Percentiles rank a stretch among this genome's conserved stretches.
Conservation (phyloP, 768 basidiomycete genomes). For the Mycena chlorophos region DNA sequence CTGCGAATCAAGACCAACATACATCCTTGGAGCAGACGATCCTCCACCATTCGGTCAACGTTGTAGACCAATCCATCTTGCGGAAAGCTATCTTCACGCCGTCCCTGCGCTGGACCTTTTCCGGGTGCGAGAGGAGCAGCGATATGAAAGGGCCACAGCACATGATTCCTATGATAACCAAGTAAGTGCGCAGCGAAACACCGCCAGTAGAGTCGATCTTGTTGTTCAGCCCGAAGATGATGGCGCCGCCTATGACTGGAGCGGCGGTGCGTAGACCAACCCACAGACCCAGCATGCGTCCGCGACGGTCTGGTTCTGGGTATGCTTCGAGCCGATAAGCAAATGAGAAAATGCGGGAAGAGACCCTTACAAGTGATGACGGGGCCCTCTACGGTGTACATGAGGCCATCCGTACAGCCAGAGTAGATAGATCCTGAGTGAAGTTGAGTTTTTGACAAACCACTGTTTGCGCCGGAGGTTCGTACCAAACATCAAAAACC, state of each 20-base stretch:
- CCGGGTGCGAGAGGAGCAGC: constrained; percentile 29
- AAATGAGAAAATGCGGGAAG: background rate
- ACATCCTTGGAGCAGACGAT: constrained; percentile 31
- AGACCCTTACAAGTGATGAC: constrained; percentile 31
- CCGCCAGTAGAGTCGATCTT: constrained; percentile 29
- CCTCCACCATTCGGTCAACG: constrained; percentile 30
- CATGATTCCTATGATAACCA: constrained; percentile 38
- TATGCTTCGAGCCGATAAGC: constrained; percentile 25
- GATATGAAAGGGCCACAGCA: constrained; percentile 36
- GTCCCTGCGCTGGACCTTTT: constrained; percentile 33
- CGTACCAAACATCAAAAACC: constrained; percentile 35
- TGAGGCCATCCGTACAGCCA: constrained; percentile 33
- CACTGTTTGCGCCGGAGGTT: background rate
- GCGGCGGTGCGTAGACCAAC: constrained; percentile 36
- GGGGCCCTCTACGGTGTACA: constrained; percentile 36
- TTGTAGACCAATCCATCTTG: constrained; percentile 29
- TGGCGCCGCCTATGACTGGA: constrained; percentile 36
- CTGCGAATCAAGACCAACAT: background rate
- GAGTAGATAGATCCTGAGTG: constrained; percentile 31
- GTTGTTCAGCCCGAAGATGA: constrained; percentile 35
- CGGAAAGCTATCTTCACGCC: constrained; percentile 33
- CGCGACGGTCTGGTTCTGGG: constrained; percentile 34
- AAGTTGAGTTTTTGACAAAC: background rate
- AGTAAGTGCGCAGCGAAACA: constrained; percentile 35
- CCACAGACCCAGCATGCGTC: constrained; percentile 36